These are phyloP conservation scores for Lunasporangiospora selenospora DNA, from an alignment of 192 early-diverging fungal species.

Conservation along the genomic window DNA sequence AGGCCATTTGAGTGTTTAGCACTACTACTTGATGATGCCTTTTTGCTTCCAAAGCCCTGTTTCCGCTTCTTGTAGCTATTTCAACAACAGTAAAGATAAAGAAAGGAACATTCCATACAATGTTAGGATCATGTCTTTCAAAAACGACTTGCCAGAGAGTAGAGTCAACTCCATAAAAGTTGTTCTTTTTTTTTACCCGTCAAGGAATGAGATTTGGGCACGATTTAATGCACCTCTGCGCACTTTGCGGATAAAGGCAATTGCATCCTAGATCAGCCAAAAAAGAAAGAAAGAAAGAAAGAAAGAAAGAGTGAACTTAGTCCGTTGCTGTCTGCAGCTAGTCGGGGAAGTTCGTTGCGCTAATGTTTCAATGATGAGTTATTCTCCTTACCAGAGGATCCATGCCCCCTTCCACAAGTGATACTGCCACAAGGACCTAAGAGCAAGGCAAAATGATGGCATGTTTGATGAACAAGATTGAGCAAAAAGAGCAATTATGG, in stretches of 20 bases:
- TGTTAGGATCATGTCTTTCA: too few relatives aligned
- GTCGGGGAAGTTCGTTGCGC: neutral
- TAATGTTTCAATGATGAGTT: neutral
- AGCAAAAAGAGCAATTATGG: too few relatives aligned
- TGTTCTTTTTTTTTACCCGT: constrained; percentile 31
- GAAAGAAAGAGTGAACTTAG: neutral
- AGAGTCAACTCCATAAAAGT: neutral
- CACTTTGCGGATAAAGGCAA: constrained; percentile 49
- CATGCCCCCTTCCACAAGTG: constrained; percentile 80
- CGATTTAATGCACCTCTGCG: constrained; percentile 57
- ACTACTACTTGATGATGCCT: constrained; percentile 3
- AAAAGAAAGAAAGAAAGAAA: constrained; percentile 1
- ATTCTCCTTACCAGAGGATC: constrained; percentile 61
- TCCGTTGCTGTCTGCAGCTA: too few relatives aligned
- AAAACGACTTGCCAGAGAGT: neutral
- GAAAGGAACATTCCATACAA: neutral
- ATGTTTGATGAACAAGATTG: too few relatives aligned
- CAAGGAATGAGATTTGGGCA: constrained; percentile 52
- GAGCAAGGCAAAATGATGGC: neutral
- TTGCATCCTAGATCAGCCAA: constrained; percentile 51
- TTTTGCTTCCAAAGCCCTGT: constrained; percentile 40
- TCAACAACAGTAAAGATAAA: neutral
- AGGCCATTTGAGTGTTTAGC: neutral
- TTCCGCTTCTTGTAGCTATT: constrained; percentile 48
- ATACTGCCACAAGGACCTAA: constrained; percentile 70